phyloP scores from a whole-genome alignment of 2,329 filamentous ascomycete species.

The Cryphonectria japonica region DNA sequence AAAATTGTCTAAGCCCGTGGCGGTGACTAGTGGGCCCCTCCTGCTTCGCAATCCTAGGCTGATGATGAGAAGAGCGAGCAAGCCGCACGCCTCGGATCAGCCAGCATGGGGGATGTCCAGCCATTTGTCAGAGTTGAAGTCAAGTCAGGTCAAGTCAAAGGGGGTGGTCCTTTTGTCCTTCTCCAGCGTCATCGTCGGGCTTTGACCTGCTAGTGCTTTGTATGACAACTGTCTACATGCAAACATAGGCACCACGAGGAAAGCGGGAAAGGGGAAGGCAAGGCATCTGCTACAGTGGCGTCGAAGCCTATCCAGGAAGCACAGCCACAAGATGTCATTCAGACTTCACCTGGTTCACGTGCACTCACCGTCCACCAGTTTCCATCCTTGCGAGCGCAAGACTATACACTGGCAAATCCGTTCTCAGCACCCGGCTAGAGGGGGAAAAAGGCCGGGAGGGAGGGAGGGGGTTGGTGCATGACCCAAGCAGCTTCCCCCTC shows the following conservation, averaged over 20 bases:
- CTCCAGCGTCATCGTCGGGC: background rate
- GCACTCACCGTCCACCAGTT: background rate
- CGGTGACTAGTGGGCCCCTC: background rate
- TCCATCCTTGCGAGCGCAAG: background rate
- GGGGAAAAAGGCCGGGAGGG: background rate
- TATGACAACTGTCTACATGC: background rate
- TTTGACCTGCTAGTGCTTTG: background rate
- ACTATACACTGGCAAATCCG: background rate
- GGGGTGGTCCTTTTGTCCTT: background rate
- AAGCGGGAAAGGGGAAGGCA: background rate
- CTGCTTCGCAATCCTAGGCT: background rate
- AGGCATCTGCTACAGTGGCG: background rate
- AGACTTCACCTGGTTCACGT: background rate
- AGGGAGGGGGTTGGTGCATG: background rate
- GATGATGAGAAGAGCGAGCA: conserved; percentile 1
- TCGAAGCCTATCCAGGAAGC: background rate
- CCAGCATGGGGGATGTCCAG: background rate
- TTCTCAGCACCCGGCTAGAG: background rate
- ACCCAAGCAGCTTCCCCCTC: background rate
- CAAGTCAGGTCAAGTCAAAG: background rate
- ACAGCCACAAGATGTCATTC: background rate
- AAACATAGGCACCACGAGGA: background rate
- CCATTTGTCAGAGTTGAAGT: background rate
- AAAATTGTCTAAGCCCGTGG: background rate
- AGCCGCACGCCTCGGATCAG: background rate